A percentile compares a stretch with the other conserved stretches of the same genome.
Evolutionary conservation across 2,329 filamentous ascomycete species (phyloP).

Genomic region (Scopulariopsis brevicaulis): DNA sequence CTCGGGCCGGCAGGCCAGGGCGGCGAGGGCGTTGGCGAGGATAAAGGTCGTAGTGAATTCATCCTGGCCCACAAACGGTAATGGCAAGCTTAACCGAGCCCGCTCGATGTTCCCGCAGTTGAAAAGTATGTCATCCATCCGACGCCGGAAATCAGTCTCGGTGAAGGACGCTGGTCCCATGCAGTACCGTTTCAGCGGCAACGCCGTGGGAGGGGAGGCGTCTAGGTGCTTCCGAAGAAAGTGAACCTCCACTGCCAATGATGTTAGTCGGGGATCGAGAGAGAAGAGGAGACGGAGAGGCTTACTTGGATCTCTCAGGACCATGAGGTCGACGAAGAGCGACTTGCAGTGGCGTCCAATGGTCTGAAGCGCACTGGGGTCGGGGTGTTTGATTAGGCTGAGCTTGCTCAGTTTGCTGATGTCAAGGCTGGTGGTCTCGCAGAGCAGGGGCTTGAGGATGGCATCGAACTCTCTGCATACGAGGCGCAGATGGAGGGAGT

Average conservation of each 20-base stretch:
- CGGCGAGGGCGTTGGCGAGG: conserved; percentile 39
- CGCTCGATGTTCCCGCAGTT: conserved; percentile 30
- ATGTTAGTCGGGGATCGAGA: not conserved
- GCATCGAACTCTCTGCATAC: conserved; percentile 37
- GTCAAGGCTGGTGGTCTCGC: conserved; percentile 36
- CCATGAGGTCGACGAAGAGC: conserved; percentile 39
- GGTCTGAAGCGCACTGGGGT: conserved; percentile 28
- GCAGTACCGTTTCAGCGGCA: conserved; percentile 31
- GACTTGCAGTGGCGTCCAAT: conserved; percentile 35
- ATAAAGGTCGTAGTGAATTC: conserved; percentile 36
- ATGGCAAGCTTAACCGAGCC: conserved; percentile 38
- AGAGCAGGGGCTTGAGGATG: conserved; percentile 30
- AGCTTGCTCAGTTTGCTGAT: conserved; percentile 32
- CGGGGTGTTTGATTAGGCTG: conserved; percentile 18
- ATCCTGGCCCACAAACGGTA: conserved; percentile 33
- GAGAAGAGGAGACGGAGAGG: not conserved
- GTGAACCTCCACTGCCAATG: conserved; percentile 31
- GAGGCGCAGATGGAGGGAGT: conserved; percentile 23
- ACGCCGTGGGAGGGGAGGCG: not conserved
- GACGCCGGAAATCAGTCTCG: conserved; percentile 30
- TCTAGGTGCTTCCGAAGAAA: conserved; percentile 13
- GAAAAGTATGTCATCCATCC: conserved; percentile 29
- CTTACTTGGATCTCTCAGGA: conserved; percentile 38
- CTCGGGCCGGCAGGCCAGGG: conserved; percentile 30
- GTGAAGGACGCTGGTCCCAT: conserved; percentile 37